Evolutionary conservation across 176 grass and related monocot species (phyloP), one percentile per base, ranked within the genome.

Genomic region (Carex myosuroides): DNA sequence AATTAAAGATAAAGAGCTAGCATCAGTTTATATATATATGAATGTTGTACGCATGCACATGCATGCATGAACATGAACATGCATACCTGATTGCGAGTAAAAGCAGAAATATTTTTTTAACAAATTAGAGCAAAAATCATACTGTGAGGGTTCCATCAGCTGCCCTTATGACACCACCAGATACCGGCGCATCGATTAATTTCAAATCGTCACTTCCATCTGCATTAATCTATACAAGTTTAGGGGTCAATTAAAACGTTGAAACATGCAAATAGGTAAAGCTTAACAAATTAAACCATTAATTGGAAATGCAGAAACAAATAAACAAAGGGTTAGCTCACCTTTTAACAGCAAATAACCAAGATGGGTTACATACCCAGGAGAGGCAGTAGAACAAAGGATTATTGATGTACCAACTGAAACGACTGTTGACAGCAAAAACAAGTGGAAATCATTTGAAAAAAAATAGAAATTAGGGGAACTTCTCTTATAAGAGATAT

Each of bases 101-200:
- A 24, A 24, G 22, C 22, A 24, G 22, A 24, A 24, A 24, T 24
- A 24, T 26, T 26, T 26, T 70, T 64, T 68, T 39, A 10, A 18
- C 61, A 73, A 76, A 54, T 76, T 6, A 54, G 21, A 76, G 11
- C 21, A 76, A 13, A 76, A 81, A 85, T 83, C 82, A 37, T 91
- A 98, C 95, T 62, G 95, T 98, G 64, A 98, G 84, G 32, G 92
- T 98, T 86, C 95, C 95, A 2, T 98, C 92, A 73, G 95, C 95
- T 70, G 95, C 95, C 70, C 90, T 98, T 89, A 92, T 91, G 66
- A 93, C 92, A 87, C 92, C 95, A 79, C 92, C 95, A 80, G 95
- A 98, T 84, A 98, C 95, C 0, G 95, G 95, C 58, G 95, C 92
- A 91, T 98, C 95, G 59, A 98, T 79, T 82, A 98, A 86, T 69